phyloP scores from a whole-genome alignment of 192 early-diverging fungal species.

The Hyaloraphidium curvatum region DNA sequence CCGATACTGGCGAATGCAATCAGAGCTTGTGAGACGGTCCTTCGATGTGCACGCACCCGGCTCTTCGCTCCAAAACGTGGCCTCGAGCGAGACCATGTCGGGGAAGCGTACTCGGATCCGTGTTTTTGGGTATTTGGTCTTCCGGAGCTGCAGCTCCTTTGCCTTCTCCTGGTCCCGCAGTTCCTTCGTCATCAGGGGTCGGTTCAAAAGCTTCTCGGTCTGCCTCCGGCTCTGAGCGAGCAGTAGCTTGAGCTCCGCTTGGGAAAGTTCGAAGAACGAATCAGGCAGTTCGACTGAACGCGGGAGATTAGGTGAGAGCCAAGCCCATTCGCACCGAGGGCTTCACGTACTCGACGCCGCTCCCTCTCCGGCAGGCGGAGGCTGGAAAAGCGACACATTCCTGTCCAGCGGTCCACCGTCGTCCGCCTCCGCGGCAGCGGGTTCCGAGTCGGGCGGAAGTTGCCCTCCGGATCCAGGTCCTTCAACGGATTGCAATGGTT shows the following conservation, averaged over 20 bases:
- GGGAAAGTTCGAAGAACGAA: slow-evolving; percentile 58
- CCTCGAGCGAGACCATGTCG: slow-evolving; percentile 53
- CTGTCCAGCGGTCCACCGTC: neutral
- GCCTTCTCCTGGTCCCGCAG: slow-evolving; percentile 54
- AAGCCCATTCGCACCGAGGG: slow-evolving; percentile 8
- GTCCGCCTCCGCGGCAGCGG: neutral
- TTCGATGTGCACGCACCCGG: slow-evolving; percentile 23
- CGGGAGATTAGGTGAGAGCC: neutral
- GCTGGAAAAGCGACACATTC: slow-evolving; percentile 27
- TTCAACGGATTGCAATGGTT: no score
- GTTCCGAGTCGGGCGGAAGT: no score
- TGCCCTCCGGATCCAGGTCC: no score
- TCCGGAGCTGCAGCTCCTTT: no score
- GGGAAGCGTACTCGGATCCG: slow-evolving; percentile 69
- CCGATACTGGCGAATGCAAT: no score
- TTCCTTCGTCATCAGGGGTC: slow-evolving; percentile 56
- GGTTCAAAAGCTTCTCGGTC: slow-evolving; percentile 35
- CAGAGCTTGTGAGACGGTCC: no score
- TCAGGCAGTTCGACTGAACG: slow-evolving; percentile 56
- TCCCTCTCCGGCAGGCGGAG: no score
- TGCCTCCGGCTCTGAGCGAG: slow-evolving; percentile 30
- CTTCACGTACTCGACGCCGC: no score
- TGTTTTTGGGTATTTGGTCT: slow-evolving; percentile 51
- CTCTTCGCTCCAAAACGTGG: slow-evolving; percentile 48
- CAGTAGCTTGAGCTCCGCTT: slow-evolving; percentile 47